Evolutionary conservation across 2,329 filamentous ascomycete genomes (phyloP).

Genomic region (Pseudogymnoascus pannorum): DNA sequence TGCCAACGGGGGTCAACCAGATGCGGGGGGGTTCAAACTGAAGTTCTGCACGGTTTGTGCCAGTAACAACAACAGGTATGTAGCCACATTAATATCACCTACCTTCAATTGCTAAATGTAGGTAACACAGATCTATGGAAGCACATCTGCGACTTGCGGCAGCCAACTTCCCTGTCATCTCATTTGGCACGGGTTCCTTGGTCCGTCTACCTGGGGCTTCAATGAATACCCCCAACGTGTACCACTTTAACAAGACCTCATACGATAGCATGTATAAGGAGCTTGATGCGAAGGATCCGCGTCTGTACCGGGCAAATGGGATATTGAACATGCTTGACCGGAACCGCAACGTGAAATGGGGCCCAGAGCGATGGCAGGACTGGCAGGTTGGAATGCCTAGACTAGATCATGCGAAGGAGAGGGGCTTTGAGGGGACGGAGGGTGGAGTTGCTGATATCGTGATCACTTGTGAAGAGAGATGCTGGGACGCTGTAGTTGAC

Average conservation of each 20-base stretch:
- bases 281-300: slow-evolving; percentile 73
- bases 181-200: slow-evolving; percentile 91
- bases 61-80: slow-evolving; percentile 91
- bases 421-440: slow-evolving; percentile 74
- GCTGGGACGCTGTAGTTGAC: slow-evolving; percentile 96
- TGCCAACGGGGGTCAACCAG: slow-evolving; percentile 20
- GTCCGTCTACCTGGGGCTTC: slow-evolving; percentile 88
- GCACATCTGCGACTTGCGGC: slow-evolving; percentile 88
- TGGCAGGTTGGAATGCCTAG: slow-evolving; percentile 85
- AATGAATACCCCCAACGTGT: slow-evolving; percentile 91
- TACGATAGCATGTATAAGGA: slow-evolving; percentile 94
- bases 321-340: slow-evolving; percentile 92
- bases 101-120: slow-evolving; percentile 14
- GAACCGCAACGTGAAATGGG: slow-evolving; percentile 88
- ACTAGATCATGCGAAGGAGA: slow-evolving; percentile 66
- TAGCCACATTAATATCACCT: slow-evolving; percentile 11
- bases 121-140: slow-evolving; percentile 73
- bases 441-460: slow-evolving; percentile 87
- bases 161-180: slow-evolving; percentile 89
- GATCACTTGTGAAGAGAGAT: slow-evolving; percentile 94
- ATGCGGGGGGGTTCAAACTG: slow-evolving; percentile 63
- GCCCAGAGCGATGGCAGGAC: slow-evolving; percentile 95
- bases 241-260: slow-evolving; percentile 94
- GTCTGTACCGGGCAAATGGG: slow-evolving; percentile 85
- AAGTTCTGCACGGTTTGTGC: slow-evolving; percentile 99